phyloP scores from a whole-genome alignment of 768 basidiomycete genomes.

The Boletus reticuloceps region DNA sequence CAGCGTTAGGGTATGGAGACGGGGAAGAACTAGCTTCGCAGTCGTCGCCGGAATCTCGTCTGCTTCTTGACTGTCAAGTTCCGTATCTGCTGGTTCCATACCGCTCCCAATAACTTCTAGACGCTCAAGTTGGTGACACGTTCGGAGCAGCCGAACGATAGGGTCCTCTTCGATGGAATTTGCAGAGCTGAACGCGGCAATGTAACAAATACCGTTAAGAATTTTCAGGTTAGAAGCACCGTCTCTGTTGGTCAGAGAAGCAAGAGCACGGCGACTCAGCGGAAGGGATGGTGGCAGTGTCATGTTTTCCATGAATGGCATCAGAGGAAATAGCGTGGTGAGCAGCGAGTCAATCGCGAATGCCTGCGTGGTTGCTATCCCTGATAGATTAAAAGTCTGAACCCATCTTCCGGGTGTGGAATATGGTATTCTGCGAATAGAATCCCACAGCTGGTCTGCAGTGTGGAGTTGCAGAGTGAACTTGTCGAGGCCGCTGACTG shows the following conservation, averaged over 20 bases:
- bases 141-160: conserved; percentile 54
- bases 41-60: conserved; percentile 23
- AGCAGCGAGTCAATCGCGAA: conserved; percentile 62
- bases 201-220: conserved; percentile 57
- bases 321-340: conserved; percentile 59
- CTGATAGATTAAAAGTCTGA: conserved; percentile 68
- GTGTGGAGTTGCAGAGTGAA: conserved; percentile 56
- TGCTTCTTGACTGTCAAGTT: conserved; percentile 26
- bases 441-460: conserved; percentile 83
- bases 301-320: conserved; percentile 60
- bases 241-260: conserved; percentile 50
- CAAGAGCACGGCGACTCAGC: conserved; percentile 58
- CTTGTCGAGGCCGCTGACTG: conserved; percentile 45
- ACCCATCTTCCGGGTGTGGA: conserved; percentile 90
- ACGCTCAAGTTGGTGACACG: conserved; percentile 56
- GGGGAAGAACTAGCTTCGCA: conserved; percentile 49
- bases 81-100: conserved; percentile 51
- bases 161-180: conserved; percentile 43
- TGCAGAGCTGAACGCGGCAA: conserved; percentile 31
- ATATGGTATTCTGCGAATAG: conserved; percentile 81
- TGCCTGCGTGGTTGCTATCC: conserved; percentile 44
- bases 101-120: conserved; percentile 64
- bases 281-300: conserved; percentile 54
- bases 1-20: conserved; percentile 57
- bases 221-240: conserved; percentile 46